These are phyloP conservation scores for Allomyces macrogynus DNA, from an alignment of 192 early-diverging fungal species.

Conservation along the genomic window DNA sequence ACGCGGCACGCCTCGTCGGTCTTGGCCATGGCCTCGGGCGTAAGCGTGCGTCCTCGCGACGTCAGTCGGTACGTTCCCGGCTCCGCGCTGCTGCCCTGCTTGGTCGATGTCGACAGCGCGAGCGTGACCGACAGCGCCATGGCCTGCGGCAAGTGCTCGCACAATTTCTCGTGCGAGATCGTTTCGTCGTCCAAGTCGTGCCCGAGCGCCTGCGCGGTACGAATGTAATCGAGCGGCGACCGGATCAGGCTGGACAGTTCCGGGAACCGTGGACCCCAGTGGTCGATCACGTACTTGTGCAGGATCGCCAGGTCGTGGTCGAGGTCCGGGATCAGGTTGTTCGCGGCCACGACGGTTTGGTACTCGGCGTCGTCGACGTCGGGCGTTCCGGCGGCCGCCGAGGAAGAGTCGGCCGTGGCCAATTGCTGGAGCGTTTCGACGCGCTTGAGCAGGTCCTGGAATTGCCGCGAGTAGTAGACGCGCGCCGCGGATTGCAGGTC, in stretches of 20 bases:
- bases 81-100: conserved; percentile 14
- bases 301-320: conserved; percentile 74
- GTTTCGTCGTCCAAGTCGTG: not conserved
- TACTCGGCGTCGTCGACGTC: conserved; percentile 78
- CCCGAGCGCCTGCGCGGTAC: conserved; percentile 37
- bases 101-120: not conserved
- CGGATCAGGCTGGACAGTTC: conserved; percentile 80
- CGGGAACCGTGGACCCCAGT: conserved; percentile 71
- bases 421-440: not conserved
- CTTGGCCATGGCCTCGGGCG: conserved; percentile 2
- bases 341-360: conserved; percentile 61
- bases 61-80: conserved; percentile 39
- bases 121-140: not conserved
- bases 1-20: conserved; percentile 1
- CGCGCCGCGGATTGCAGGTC: not conserved
- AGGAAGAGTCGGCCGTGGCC: not conserved
- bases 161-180: not conserved
- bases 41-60: not conserved
- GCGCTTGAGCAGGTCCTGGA: not conserved
- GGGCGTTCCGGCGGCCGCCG: not conserved
- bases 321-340: conserved; percentile 62
- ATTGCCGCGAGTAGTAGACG: not conserved
- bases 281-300: conserved; percentile 81
- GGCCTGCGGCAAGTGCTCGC: not conserved
- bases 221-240: conserved; percentile 72